Evolutionary conservation across 1,139 yeast genomes (phyloP), one percentile per base, ranked within the genome.

Genomic region (Blastobotrys illinoisensis): DNA sequence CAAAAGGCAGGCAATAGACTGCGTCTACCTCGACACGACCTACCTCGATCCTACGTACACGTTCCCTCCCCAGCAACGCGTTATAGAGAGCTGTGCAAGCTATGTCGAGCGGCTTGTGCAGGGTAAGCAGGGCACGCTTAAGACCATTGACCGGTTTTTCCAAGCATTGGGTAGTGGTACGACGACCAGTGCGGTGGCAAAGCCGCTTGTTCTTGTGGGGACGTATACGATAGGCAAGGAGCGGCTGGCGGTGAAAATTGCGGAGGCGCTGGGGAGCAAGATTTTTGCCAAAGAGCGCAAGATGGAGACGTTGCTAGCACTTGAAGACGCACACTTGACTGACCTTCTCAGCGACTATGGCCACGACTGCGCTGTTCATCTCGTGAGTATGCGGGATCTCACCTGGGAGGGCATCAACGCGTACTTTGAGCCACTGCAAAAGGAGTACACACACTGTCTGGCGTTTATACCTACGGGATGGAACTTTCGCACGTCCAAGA

Each of bases 191-290:
- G 52, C n/a, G n/a, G n/a, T n/a, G n/a, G n/a, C 40, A 36, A 59
- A 60, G 16, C 67, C 71, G 0, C 74, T 90, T 56, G 80, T 88
- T 7, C 74, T 88, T 20, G 84, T 93, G n/a, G 98, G 98, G 0
- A 85, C 96, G 0, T 93, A 93, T 68, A 80, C 91, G 1, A 89
- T 93, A 46, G 98, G 99, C 1, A 93, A 93, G 67, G 99, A 93
- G 67, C 79, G 84, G 56, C 68, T 93, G 24, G 97, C 96, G 0
- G 71, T 88, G 9, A 75, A 81, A 1, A 76, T 88, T 32, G 93
- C 91, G 65, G 71, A 78, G 48, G 66, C 67, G n/a, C 67, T 88
- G 16, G 66, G 73, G 1, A 79, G 77, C 64, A 83, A 68, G 73
- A 85, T 73, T 62, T 85, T 76, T 71, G 80, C 78, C 61, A 74